Evolutionary conservation across 305 asterid species (phyloP).

Genomic region (Fraxinus albicans): DNA sequence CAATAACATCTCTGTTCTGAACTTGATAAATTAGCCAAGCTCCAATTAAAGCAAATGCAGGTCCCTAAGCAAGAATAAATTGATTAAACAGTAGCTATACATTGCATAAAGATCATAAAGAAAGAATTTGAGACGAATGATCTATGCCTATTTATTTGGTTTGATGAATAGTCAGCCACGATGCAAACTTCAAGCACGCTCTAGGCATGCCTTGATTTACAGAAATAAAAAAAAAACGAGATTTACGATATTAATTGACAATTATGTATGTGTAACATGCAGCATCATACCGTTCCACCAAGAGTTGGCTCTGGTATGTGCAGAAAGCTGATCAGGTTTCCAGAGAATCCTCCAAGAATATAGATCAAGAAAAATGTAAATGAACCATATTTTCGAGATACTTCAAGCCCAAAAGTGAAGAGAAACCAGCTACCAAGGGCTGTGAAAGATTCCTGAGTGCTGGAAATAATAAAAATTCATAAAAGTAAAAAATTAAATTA

Average conservation of each 20-base stretch:
- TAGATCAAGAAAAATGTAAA: constrained; percentile 67
- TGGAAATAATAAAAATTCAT: constrained; percentile 31
- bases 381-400: constrained; percentile 57
- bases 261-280: not conserved
- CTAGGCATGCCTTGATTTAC: not conserved
- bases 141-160: not conserved
- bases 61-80: constrained; percentile 43
- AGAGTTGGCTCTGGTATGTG: constrained; percentile 76
- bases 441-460: constrained; percentile 75
- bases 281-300: constrained; percentile 71
- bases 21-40: constrained; percentile 75
- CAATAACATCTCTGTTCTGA: constrained; percentile 51
- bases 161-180: not conserved
- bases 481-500: not conserved
- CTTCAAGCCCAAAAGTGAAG: constrained; percentile 63
- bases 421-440: constrained; percentile 72
- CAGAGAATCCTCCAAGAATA: constrained; percentile 75
- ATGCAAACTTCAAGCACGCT: not conserved
- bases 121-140: not conserved
- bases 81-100: constrained; percentile 10
- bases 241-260: not conserved
- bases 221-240: not conserved
- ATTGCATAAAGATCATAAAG: not conserved
- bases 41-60: constrained; percentile 72
- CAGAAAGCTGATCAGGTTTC: constrained; percentile 71